Conservation (phyloP, 108 stramenopile species). For the Cyclotella sp. region DNA sequence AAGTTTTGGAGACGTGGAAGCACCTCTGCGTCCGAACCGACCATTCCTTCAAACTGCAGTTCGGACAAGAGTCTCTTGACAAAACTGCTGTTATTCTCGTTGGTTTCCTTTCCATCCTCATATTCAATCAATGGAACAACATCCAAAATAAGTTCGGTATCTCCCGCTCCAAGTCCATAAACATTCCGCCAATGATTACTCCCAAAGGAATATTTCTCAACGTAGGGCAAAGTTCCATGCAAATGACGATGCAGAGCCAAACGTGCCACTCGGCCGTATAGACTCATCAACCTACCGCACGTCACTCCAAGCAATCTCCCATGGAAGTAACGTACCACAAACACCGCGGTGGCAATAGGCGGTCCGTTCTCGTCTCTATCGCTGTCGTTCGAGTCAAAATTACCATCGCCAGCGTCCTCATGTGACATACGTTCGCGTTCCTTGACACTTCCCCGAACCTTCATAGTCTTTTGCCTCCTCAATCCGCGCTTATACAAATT, state of each 20-base stretch:
- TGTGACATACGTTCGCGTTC: background rate
- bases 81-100: slow-evolving; percentile 13
- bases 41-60: slow-evolving; percentile 75
- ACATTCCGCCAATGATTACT: slow-evolving; percentile 40
- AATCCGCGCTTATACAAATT: slow-evolving; percentile 13
- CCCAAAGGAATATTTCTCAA: slow-evolving; percentile 36
- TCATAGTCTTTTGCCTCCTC: slow-evolving; percentile 3
- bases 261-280: slow-evolving; percentile 58
- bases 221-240: slow-evolving; percentile 44
- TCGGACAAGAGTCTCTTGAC: slow-evolving; percentile 51
- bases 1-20: slow-evolving; percentile 79
- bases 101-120: slow-evolving; percentile 3
- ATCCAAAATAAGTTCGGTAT: slow-evolving; percentile 73
- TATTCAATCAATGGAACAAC: slow-evolving; percentile 49
- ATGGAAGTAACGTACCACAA: slow-evolving; percentile 68
- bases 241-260: slow-evolving; percentile 66
- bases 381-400: slow-evolving; percentile 18
- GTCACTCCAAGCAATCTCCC: slow-evolving; percentile 67
- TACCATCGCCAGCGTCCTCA: background rate
- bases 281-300: slow-evolving; percentile 63
- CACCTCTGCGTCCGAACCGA: slow-evolving; percentile 62
- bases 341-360: slow-evolving; percentile 49
- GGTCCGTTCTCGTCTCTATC: slow-evolving; percentile 66
- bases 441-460: background rate
- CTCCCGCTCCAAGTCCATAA: slow-evolving; percentile 80